Conservation (phyloP, 2,329 filamentous ascomycete genomes). For the Dothistroma pini region DNA sequence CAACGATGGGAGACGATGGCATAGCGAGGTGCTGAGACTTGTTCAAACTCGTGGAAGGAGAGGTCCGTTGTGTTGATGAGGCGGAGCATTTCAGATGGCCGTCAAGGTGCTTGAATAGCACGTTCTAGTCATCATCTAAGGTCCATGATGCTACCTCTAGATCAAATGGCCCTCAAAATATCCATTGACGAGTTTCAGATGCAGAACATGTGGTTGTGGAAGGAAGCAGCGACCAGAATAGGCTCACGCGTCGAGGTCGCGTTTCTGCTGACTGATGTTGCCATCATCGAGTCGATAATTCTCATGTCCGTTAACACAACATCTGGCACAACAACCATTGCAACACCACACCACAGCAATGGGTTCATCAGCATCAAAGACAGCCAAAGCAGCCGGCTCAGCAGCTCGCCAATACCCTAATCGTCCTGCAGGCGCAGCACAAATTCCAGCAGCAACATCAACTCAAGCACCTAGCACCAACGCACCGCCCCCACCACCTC, state of each 20-base stretch:
- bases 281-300: not conserved
- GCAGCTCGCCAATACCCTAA: conserved; percentile 56
- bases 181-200: too few species aligned
- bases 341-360: conserved; percentile 36
- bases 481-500: conserved; percentile 25
- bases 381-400: conserved; percentile 48
- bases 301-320: not conserved
- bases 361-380: conserved; percentile 59
- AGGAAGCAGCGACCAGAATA: not conserved
- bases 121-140: not conserved
- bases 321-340: not conserved
- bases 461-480: conserved; percentile 31
- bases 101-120: not conserved
- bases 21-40: not conserved
- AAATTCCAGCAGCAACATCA: conserved; percentile 26
- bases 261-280: not conserved
- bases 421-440: conserved; percentile 30
- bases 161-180: not conserved
- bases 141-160: too few species aligned
- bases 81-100: not conserved
- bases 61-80: conserved; percentile 5
- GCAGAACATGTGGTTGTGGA: not conserved
- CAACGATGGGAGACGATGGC: conserved; percentile 9
- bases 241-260: not conserved
- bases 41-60: conserved; percentile 4